Evolutionary conservation across 2,329 filamentous ascomycete genomes (phyloP).

Genomic region (Colletotrichum musae): DNA sequence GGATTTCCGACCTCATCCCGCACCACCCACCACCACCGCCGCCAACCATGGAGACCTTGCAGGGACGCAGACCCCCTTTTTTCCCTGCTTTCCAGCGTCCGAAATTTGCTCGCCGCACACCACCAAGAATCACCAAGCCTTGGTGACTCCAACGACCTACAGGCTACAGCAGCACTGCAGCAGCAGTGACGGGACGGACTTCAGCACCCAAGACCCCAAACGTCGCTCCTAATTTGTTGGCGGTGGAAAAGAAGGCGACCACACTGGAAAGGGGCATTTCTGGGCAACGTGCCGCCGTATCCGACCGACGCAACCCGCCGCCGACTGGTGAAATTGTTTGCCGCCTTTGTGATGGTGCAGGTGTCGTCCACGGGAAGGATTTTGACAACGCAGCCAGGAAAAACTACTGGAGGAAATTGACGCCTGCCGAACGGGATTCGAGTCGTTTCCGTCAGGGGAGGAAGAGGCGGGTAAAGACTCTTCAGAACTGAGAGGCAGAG

Average conservation of each 20-base stretch:
- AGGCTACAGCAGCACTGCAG: neutral
- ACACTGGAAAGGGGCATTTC: slow-evolving; percentile 2
- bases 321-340: neutral
- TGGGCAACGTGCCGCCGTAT: slow-evolving; percentile 34
- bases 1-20: neutral
- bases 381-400: neutral
- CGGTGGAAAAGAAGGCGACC: neutral
- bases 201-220: slow-evolving; percentile 3
- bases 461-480: slow-evolving; percentile 10
- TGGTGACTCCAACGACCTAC: neutral
- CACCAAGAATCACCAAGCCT: slow-evolving; percentile 25
- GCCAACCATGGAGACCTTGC: neutral
- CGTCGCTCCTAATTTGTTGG: neutral
- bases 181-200: neutral
- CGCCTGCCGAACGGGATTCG: slow-evolving; percentile 1
- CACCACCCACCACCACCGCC: slow-evolving; percentile 9
- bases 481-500: neutral
- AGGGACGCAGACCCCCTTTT: slow-evolving; percentile 2
- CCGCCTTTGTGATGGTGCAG: neutral
- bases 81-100: slow-evolving; percentile 15
- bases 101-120: slow-evolving; percentile 9
- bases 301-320: slow-evolving; percentile 3
- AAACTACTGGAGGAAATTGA: neutral
- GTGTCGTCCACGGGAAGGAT: neutral
- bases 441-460: neutral